Evolutionary conservation across 805 yeast species (phyloP).

Genomic region (Candida adriatica): DNA sequence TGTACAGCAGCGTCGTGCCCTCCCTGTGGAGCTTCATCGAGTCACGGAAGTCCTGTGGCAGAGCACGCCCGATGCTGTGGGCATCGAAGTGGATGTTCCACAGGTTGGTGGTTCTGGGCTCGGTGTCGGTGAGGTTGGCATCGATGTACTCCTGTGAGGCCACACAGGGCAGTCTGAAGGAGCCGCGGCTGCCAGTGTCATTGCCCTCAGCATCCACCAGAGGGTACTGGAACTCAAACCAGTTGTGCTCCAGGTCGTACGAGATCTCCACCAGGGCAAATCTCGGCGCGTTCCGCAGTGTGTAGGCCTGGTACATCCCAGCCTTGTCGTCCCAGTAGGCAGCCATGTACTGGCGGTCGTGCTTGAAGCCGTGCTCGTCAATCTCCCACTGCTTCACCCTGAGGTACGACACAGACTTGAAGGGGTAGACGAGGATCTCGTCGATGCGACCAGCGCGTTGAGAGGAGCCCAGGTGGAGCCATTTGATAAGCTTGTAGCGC

Average conservation of each 20-base stretch:
- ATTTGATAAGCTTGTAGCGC: conserved; percentile 9
- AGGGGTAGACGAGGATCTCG: conserved; percentile 14
- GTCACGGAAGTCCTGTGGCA: conserved; percentile 14
- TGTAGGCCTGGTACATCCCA: conserved; percentile 10
- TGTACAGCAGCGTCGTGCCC: conserved; percentile 14
- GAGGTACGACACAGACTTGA: conserved; percentile 14
- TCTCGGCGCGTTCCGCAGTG: conserved; percentile 13
- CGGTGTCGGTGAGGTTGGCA: conserved; percentile 4
- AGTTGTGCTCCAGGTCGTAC: conserved; percentile 13
- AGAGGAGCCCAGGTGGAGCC: conserved; percentile 4
- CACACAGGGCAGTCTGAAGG: conserved; percentile 17
- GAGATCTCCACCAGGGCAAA: conserved; percentile 11
- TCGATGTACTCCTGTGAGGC: conserved; percentile 13
- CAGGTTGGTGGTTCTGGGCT: conserved; percentile 8
- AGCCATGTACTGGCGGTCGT: conserved; percentile 19
- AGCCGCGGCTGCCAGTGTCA: conserved; percentile 1
- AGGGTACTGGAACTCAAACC: conserved; percentile 18
- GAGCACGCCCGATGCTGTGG: conserved; percentile 14
- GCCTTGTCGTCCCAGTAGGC: conserved; percentile 16
- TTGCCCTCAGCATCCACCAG: conserved; percentile 4
- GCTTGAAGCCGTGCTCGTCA: conserved; percentile 18
- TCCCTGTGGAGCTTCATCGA: conserved; percentile 16
- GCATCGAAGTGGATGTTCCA: conserved; percentile 18
- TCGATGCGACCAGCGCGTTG: conserved; percentile 7
- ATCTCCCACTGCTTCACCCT: conserved; percentile 13